Percentiles rank a stretch among this genome's conserved stretches.
These are phyloP conservation scores for Fusarium secorum DNA, from an alignment of 2,329 filamentous ascomycete genomes.

Conservation along the genomic window DNA sequence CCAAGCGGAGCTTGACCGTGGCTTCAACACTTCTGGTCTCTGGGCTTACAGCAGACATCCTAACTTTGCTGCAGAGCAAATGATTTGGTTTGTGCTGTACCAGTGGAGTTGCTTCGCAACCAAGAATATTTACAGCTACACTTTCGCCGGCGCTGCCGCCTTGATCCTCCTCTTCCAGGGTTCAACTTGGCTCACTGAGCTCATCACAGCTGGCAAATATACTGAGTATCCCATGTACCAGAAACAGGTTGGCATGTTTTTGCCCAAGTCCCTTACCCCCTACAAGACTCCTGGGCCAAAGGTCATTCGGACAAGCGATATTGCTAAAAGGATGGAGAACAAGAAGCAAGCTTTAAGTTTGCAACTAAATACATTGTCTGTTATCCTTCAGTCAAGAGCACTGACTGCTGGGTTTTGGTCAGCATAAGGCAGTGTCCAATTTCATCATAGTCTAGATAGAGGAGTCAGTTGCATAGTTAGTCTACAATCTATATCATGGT, in stretches of 20 bases:
- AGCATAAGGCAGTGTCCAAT: neutral
- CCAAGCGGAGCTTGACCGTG: constrained; percentile 83
- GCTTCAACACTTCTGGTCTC: constrained; percentile 84
- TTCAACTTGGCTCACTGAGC: constrained; percentile 88
- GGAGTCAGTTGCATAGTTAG: constrained; percentile 1
- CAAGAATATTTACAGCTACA: constrained; percentile 79
- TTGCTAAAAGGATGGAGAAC: constrained; percentile 55
- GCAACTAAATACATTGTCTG: neutral
- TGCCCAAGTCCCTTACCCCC: constrained; percentile 65
- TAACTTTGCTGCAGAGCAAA: constrained; percentile 93
- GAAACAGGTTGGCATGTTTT: constrained; percentile 80
- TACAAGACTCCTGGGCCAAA: constrained; percentile 57
- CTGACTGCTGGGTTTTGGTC: neutral
- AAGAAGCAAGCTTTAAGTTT: constrained; percentile 44
- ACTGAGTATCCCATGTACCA: constrained; percentile 88
- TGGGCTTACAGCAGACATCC: constrained; percentile 92
- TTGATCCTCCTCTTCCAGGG: constrained; percentile 87
- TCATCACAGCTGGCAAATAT: constrained; percentile 83
- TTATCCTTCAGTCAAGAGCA: neutral
- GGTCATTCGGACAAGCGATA: constrained; percentile 60
- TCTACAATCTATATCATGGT: constrained; percentile 34
- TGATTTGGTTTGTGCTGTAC: constrained; percentile 88
- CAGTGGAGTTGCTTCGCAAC: constrained; percentile 84
- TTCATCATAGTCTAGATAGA: neutral
- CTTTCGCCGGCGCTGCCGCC: constrained; percentile 70